Conservation (phyloP, 2,329 filamentous ascomycete species). For the Talaromyces sp. region DNA sequence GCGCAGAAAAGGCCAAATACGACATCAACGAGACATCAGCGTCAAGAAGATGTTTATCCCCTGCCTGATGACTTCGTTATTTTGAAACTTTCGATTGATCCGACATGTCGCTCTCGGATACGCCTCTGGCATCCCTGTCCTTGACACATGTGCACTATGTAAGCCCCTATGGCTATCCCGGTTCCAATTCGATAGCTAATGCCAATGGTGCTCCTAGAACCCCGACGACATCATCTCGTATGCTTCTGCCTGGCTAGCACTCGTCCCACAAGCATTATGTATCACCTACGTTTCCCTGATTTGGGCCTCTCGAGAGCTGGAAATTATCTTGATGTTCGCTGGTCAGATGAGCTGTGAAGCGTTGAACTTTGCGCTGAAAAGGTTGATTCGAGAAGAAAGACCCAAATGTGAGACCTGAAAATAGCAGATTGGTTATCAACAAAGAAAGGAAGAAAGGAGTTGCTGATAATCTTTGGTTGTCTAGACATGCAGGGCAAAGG, state of each 20-base stretch:
- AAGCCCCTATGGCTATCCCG: conserved; percentile 27
- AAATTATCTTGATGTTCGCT: conserved; percentile 82
- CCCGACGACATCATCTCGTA: conserved; percentile 80
- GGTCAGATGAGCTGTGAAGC: conserved; percentile 91
- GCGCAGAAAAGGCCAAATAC: neutral
- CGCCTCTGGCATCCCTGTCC: conserved; percentile 78
- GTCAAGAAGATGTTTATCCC: neutral
- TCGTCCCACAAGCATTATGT: conserved; percentile 86
- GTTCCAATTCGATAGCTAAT: neutral
- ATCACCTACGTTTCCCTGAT: conserved; percentile 86
- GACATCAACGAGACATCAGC: neutral
- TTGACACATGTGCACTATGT: conserved; percentile 97
- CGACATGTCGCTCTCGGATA: conserved; percentile 21
- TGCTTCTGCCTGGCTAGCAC: conserved; percentile 86
- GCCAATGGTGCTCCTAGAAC: conserved; percentile 55
- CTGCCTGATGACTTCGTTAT: neutral
- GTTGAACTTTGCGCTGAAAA: conserved; percentile 84
- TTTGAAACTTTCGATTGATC: neutral
- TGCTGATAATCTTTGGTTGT: conserved; percentile 4
- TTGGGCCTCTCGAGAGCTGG: conserved; percentile 85
- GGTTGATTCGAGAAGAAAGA: conserved; percentile 86
- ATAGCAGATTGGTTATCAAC: neutral
- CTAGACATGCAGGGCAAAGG: conserved; percentile 76
- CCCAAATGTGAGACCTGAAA: conserved; percentile 60
- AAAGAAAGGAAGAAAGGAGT: neutral